These are phyloP conservation scores for Lepidium campestre DNA, from an alignment of 441 rosid species.

Conservation along the genomic window DNA sequence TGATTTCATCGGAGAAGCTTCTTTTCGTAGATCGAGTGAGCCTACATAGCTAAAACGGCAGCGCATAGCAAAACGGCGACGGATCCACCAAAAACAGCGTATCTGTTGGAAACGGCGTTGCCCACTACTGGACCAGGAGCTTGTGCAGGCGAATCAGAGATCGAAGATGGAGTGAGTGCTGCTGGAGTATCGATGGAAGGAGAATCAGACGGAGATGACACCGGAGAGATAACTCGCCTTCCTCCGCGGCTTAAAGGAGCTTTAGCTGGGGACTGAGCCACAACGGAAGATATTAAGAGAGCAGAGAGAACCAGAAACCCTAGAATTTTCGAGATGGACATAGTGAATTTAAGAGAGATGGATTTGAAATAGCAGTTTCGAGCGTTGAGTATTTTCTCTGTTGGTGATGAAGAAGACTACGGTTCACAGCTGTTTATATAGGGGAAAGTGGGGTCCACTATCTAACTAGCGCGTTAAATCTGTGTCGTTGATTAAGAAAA, in stretches of 20 bases:
- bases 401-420: background rate
- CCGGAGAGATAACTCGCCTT: slow-evolving; percentile 1
- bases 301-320: background rate
- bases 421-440: background rate
- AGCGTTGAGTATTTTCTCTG: background rate
- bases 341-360: background rate
- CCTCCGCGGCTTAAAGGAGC: slow-evolving; percentile 21
- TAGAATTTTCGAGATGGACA: slow-evolving; percentile 17
- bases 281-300: slow-evolving; percentile 26
- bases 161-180: slow-evolving; percentile 8
- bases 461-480: background rate
- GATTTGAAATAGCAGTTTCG: background rate
- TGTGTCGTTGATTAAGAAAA: background rate
- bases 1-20: background rate
- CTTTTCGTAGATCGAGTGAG: background rate
- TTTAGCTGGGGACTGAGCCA: slow-evolving; percentile 38
- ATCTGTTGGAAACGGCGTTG: slow-evolving; percentile 11
- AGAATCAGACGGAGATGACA: background rate
- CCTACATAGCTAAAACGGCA: slow-evolving; percentile 25
- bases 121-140: slow-evolving; percentile 34
- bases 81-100: slow-evolving; percentile 23
- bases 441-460: background rate
- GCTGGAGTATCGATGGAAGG: slow-evolving; percentile 8
- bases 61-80: slow-evolving; percentile 16
- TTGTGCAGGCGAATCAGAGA: slow-evolving; percentile 26